Evolutionary conservation across 345 rosid genomes (phyloP).

Genomic region (Triadica sebifera): DNA sequence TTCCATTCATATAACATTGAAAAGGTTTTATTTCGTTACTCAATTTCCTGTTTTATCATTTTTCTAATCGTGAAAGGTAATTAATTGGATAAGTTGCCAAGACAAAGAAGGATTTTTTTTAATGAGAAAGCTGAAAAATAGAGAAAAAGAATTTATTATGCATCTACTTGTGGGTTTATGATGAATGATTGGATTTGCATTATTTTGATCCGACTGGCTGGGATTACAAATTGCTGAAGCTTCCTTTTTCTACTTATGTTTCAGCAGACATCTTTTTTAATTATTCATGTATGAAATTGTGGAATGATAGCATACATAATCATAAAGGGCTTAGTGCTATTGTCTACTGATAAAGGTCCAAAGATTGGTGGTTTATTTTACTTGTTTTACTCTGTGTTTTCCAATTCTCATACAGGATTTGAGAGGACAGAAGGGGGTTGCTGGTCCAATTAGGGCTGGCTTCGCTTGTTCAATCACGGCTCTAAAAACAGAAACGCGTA

Average conservation of each 20-base stretch:
- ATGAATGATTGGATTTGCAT: background rate
- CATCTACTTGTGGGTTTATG: background rate
- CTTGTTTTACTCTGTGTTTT: background rate
- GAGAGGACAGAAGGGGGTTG: constrained; percentile 14
- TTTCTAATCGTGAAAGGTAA: background rate
- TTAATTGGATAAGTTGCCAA: background rate
- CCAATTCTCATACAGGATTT: constrained; percentile 19
- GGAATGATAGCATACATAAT: background rate
- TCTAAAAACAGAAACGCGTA: constrained; percentile 24
- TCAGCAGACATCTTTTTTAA: background rate
- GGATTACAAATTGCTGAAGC: background rate
- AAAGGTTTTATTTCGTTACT: background rate
- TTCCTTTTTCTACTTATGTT: background rate
- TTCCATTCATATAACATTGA: background rate
- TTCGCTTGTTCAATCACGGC: constrained; percentile 34
- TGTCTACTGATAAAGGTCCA: background rate
- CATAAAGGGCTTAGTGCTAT: background rate
- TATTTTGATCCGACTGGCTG: background rate
- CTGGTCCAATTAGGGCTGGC: constrained; percentile 44
- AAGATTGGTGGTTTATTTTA: background rate
- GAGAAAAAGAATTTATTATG: background rate
- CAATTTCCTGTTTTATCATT: background rate
- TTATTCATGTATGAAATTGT: background rate
- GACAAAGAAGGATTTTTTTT: background rate
- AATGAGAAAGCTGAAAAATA: background rate